phyloP scores from a whole-genome alignment of 2,329 filamentous ascomycete species.

The Shiraia bambusicola region DNA sequence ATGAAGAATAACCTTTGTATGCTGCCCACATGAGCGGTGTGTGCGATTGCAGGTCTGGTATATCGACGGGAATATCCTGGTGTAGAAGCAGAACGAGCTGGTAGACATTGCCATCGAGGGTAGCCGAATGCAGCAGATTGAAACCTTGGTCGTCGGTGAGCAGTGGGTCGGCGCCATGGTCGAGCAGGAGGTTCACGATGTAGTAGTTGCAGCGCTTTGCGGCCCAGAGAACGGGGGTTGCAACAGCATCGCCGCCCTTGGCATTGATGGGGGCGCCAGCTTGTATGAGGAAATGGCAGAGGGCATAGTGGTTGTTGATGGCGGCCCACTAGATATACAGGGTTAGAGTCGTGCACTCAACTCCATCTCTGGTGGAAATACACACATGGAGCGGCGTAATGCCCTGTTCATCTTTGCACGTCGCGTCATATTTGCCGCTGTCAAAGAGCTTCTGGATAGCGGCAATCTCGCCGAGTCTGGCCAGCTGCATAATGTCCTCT shows the following conservation, averaged over 20 bases:
- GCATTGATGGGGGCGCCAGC: constrained; percentile 87
- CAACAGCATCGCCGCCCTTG: constrained; percentile 92
- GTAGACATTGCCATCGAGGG: constrained; percentile 93
- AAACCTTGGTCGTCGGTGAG: constrained; percentile 92
- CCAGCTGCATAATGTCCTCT: constrained; percentile 93
- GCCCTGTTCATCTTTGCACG: constrained; percentile 83
- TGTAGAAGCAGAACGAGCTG: constrained; percentile 87
- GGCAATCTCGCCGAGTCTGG: constrained; percentile 79
- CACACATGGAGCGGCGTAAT: constrained; percentile 92
- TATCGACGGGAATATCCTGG: constrained; percentile 92
- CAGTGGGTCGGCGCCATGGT: constrained; percentile 88
- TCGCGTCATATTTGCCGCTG: constrained; percentile 76
- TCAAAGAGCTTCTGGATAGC: constrained; percentile 91
- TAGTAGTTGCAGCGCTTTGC: constrained; percentile 97
- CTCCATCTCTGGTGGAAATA: neutral
- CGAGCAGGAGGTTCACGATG: constrained; percentile 86
- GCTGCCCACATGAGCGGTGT: constrained; percentile 98
- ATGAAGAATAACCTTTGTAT: constrained; percentile 92
- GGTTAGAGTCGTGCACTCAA: constrained; percentile 9
- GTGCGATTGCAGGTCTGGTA: constrained; percentile 84
- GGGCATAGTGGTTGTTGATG: constrained; percentile 97
- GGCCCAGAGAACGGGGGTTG: constrained; percentile 94
- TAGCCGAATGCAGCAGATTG: constrained; percentile 95
- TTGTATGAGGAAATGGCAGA: constrained; percentile 92
- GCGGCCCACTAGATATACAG: constrained; percentile 80